Base-by-base conservation (phyloP, 805 yeast species). In the Wickerhamiella kazuoi region DNA sequence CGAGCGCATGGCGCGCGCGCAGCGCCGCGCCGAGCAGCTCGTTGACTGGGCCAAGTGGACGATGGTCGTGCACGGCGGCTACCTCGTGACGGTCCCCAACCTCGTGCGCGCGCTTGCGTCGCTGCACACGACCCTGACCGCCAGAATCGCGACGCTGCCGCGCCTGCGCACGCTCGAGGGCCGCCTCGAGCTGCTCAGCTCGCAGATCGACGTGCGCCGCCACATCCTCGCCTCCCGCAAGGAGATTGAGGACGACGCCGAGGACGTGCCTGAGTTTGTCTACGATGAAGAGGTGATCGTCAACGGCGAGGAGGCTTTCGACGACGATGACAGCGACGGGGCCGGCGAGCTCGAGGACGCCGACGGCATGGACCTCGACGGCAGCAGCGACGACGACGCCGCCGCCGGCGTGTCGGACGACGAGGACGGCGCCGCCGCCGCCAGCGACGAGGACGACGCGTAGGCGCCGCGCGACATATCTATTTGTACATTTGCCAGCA, bases 161-260 rank as follows among this genome's bases (percentile, higher is more conserved):
- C 68, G 72, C 30, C 63, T 87, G 38, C 60, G 86, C 20, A 74
- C 90, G 1, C 67, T 87, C 23, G 93, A 86, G 56, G 98, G 98
- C 35, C 72, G 90, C 46, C 63, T 87, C 35, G 79, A 77, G 50
- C 67, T 87, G 55, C 65, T 87, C 33, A 70, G 70, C 46, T 70
- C 83, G 3, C 97, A 87, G 59, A 67, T 82, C 9, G 68, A 71
- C 41, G 61, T 87, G 46, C 74, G 96, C 52, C 56, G 59, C 30
- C 75, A 69, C 34, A 60, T 69, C 30, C 35, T 37, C 21, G 50
- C 54, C 62, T 36, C 63, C 56, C 40, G 48, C 62, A 41, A 51
- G 56, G 47, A 44, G 21, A 45, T 43, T 16, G 51, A 54, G 7
- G 63, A 69, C 47, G 55, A 50, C 3, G 54, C 51, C 31, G 64